These are phyloP conservation scores for Fusarium virguliforme DNA, from an alignment of 2,329 filamentous ascomycete species.

Conservation along the genomic window DNA sequence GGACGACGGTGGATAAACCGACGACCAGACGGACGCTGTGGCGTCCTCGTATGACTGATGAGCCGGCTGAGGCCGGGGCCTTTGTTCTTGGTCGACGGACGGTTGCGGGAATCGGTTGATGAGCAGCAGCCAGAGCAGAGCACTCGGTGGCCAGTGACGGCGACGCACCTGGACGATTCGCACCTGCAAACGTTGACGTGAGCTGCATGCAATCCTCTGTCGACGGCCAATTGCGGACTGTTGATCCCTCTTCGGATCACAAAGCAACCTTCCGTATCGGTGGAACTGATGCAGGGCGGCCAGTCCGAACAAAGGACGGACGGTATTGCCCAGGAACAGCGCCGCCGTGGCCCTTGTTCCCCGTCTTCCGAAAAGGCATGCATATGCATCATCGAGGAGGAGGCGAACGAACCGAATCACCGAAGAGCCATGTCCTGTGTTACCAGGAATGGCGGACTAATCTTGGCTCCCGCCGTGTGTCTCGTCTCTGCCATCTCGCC, in stretches of 20 bases:
- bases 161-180: conserved; percentile 20
- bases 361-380: conserved; percentile 18
- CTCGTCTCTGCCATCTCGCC: conserved; percentile 23
- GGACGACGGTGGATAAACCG: conserved; percentile 21
- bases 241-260: conserved; percentile 8
- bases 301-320: conserved; percentile 32
- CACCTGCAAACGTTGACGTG: conserved; percentile 19
- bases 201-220: conserved; percentile 25
- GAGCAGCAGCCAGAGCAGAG: conserved; percentile 5
- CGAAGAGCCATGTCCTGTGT: conserved; percentile 15
- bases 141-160: conserved; percentile 26
- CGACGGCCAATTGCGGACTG: conserved; percentile 25
- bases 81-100: conserved; percentile 26
- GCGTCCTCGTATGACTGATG: conserved; percentile 38
- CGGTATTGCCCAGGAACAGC: conserved; percentile 8
- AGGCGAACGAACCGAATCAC: conserved; percentile 25
- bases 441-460: conserved; percentile 25
- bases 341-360: conserved; percentile 32
- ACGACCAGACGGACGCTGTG: conserved; percentile 32
- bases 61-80: conserved; percentile 30
- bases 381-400: conserved; percentile 21
- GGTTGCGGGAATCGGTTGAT: conserved; percentile 36
- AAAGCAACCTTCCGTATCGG: conserved; percentile 24
- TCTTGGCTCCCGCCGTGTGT: conserved; percentile 21
- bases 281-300: conserved; percentile 20